Evolutionary conservation across 208 protist species (phyloP).

Genomic region (Leishmania braziliensis): DNA sequence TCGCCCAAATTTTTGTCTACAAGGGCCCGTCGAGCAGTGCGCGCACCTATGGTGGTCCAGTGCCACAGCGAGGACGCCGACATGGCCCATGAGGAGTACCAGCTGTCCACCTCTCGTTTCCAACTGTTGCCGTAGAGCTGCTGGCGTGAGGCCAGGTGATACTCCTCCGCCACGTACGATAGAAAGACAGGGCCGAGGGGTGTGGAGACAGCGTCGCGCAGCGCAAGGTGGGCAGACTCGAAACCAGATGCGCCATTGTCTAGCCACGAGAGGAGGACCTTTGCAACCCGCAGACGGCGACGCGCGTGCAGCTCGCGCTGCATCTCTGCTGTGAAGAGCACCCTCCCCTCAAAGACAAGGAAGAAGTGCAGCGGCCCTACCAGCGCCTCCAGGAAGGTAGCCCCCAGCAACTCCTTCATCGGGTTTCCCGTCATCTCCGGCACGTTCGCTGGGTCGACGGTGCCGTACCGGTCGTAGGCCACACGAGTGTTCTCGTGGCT

Average conservation of each 20-base stretch:
- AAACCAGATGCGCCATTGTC: slow-evolving; percentile 31
- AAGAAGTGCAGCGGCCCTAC: slow-evolving; percentile 48
- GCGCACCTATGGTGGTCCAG: slow-evolving; percentile 23
- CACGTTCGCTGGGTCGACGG: slow-evolving; percentile 17
- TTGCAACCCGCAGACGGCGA: slow-evolving; percentile 50
- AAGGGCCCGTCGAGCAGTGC: slow-evolving; percentile 22
- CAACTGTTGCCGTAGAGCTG: slow-evolving; percentile 31
- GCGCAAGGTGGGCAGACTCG: slow-evolving; percentile 8
- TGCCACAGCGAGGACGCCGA: slow-evolving; percentile 31
- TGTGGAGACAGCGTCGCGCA: slow-evolving; percentile 61
- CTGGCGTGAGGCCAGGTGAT: slow-evolving; percentile 45
- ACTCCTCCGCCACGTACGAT: slow-evolving; percentile 55
- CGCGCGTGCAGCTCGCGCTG: slow-evolving; percentile 36
- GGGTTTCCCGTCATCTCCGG: slow-evolving; percentile 27
- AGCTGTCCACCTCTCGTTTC: slow-evolving; percentile 52
- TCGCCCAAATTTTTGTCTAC: slow-evolving; percentile 33
- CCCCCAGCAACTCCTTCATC: slow-evolving; percentile 48
- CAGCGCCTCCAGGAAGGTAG: slow-evolving; percentile 48
- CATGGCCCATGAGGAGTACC: slow-evolving; percentile 36
- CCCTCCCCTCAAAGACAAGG: slow-evolving; percentile 29
- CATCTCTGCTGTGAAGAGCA: slow-evolving; percentile 31
- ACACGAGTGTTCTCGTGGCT: slow-evolving; percentile 45
- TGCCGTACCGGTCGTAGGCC: slow-evolving; percentile 58
- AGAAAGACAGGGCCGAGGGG: slow-evolving; percentile 43
- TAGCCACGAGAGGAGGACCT: slow-evolving; percentile 43